Evolutionary conservation across 805 yeast species (phyloP).

Genomic region (Saccharomycopsis malanga): DNA sequence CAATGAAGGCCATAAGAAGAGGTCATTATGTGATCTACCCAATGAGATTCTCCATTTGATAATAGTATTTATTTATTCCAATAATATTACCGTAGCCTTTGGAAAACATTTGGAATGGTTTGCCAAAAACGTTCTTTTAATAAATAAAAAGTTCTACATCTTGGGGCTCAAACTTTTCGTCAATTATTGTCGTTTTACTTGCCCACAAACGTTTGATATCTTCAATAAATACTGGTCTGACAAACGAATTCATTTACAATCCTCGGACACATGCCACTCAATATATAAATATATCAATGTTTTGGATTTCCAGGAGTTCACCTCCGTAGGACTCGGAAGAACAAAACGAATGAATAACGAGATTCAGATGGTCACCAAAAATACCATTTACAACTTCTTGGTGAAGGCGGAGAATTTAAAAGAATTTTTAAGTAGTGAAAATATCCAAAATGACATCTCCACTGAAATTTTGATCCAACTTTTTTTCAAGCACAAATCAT

Average conservation of each 20-base stretch:
- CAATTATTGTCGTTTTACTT: conserved; percentile 20
- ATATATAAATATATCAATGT: conserved; percentile 33
- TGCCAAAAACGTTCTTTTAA: conserved; percentile 9
- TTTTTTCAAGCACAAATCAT: conserved; percentile 45
- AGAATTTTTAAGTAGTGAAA: conserved; percentile 80
- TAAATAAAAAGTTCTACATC: conserved; percentile 12
- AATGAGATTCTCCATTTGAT: conserved; percentile 19
- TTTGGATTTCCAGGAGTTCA: conserved; percentile 82
- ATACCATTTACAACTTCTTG: conserved; percentile 61
- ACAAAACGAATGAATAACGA: conserved; percentile 86
- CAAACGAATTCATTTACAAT: background rate
- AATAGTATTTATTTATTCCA: conserved; percentile 14
- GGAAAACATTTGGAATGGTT: conserved; percentile 21
- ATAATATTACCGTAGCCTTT: conserved; percentile 15
- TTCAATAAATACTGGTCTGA: conserved; percentile 6
- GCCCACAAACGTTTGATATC: conserved; percentile 18
- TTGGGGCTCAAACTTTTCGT: conserved; percentile 7
- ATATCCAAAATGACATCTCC: conserved; percentile 77
- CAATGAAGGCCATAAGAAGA: background rate
- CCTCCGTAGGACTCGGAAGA: conserved; percentile 84
- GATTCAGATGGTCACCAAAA: conserved; percentile 80
- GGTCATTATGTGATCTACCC: conserved; percentile 14
- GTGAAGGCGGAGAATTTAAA: conserved; percentile 48
- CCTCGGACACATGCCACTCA: background rate
- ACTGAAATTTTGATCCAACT: conserved; percentile 45